Conservation (phyloP, 257 asterid genomes). For the Ligustrum vulgare region DNA sequence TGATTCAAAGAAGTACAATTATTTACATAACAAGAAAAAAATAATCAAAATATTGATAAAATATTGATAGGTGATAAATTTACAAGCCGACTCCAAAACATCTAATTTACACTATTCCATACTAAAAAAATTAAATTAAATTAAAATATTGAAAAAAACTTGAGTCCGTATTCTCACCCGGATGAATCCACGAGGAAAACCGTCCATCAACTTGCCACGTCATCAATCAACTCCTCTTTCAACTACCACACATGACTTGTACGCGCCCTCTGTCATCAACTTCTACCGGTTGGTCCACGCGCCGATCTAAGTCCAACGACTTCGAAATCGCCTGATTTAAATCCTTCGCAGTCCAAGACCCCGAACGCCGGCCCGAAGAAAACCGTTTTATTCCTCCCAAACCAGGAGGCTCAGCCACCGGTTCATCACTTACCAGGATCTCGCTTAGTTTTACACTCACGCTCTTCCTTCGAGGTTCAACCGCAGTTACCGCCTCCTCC, state of each 20-base stretch:
- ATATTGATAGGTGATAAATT: background rate
- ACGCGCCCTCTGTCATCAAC: conserved; percentile 33
- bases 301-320: conserved; percentile 26
- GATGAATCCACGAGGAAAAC: background rate
- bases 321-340: conserved; percentile 34
- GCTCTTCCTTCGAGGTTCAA: conserved; percentile 42
- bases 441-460: conserved; percentile 31
- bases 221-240: conserved; percentile 15
- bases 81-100: background rate
- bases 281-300: conserved; percentile 23
- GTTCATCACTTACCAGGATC: conserved; percentile 31
- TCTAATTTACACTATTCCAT: background rate
- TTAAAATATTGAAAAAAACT: background rate
- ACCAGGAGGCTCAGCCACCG: conserved; percentile 51
- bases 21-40: no score
- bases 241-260: background rate
- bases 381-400: conserved; percentile 71
- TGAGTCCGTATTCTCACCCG: conserved; percentile 7
- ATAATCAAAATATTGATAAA: no score
- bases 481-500: conserved; percentile 25
- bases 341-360: conserved; percentile 51
- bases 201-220: conserved; percentile 9
- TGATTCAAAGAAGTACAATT: no score
- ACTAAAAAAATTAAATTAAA: background rate
- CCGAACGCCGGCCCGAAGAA: conserved; percentile 71